Percentiles rank a stretch among this genome's conserved stretches.
These are phyloP conservation scores for Petasospora rhodanensis DNA, from an alignment of 1,139 yeast genomes.

Conservation along the genomic window DNA sequence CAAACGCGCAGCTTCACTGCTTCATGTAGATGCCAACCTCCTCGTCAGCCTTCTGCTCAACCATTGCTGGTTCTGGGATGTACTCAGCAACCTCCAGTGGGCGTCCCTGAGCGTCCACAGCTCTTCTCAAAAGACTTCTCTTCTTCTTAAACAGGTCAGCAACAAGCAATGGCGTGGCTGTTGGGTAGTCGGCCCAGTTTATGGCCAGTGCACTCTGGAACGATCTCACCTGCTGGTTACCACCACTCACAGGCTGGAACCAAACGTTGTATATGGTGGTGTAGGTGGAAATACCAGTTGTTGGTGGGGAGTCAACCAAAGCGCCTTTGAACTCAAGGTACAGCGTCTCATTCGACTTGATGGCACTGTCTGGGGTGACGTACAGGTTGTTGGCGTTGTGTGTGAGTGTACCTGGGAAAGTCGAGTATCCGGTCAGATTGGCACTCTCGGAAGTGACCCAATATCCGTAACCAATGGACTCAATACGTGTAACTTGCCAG, in stretches of 20 bases:
- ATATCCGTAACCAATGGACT: constrained; percentile 4
- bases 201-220: constrained; percentile 1
- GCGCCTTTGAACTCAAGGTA: constrained; percentile 2
- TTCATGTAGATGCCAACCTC: constrained; percentile 2
- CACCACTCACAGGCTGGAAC: constrained; percentile 4
- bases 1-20: too few relatives aligned
- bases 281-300: constrained; percentile 2
- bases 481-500: constrained; percentile 3
- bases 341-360: constrained; percentile 2
- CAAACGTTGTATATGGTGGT: constrained; percentile 4
- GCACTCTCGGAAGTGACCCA: constrained; percentile 4
- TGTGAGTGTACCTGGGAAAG: constrained; percentile 1
- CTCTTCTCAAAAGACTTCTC: constrained; percentile 1
- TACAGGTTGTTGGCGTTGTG: constrained; percentile 1
- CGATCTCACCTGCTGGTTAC: neutral
- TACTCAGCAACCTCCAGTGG: neutral
- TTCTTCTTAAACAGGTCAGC: neutral
- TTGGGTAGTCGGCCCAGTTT: constrained; percentile 3
- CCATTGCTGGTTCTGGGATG: neutral
- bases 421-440: neutral
- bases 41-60: neutral
- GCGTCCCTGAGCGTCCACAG: neutral
- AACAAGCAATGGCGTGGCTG: constrained; percentile 1
- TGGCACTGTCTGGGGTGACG: constrained; percentile 2
- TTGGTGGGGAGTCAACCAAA: constrained; percentile 3